Percentiles rank a stretch among this genome's conserved stretches.
phyloP scores from a whole-genome alignment of 2,329 filamentous ascomycete genomes.

The Apiospora phragmitis region DNA sequence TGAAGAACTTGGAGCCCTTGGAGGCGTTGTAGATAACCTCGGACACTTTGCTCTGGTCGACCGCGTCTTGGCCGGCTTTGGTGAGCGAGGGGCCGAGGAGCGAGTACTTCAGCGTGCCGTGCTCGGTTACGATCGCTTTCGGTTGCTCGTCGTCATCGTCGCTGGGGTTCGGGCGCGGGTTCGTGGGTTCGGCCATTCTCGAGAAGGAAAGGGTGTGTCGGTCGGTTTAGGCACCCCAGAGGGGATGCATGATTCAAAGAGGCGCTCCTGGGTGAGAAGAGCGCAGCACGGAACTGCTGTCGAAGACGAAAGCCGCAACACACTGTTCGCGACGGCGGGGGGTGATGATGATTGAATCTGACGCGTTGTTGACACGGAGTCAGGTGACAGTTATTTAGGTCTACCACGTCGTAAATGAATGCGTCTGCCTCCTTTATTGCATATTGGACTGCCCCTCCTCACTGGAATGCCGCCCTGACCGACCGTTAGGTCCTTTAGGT shows the following conservation, averaged over 20 bases:
- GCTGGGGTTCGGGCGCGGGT: background rate
- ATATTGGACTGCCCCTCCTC: background rate
- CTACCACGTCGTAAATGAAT: background rate
- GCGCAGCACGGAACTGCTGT: background rate
- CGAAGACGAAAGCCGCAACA: background rate
- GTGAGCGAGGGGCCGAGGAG: constrained; percentile 88
- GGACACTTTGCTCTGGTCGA: constrained; percentile 93
- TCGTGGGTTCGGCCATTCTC: background rate
- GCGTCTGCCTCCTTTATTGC: background rate
- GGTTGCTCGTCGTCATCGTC: background rate
- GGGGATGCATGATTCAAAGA: background rate
- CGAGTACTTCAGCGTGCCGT: constrained; percentile 79
- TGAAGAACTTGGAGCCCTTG: constrained; percentile 95
- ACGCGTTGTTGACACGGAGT: constrained; percentile 6
- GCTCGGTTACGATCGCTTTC: constrained; percentile 23
- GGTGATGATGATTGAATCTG: background rate
- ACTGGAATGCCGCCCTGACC: background rate
- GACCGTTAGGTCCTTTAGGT: background rate
- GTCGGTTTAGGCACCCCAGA: background rate
- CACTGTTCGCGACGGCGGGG: background rate
- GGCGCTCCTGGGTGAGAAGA: background rate
- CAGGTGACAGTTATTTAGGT: background rate
- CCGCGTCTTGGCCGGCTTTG: constrained; percentile 88
- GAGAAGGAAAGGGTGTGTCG: background rate
- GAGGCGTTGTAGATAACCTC: constrained; percentile 97